These are phyloP conservation scores for Miscanthus sacchariflorus DNA, from an alignment of 202 grass and related monocot species.

Conservation along the genomic window DNA sequence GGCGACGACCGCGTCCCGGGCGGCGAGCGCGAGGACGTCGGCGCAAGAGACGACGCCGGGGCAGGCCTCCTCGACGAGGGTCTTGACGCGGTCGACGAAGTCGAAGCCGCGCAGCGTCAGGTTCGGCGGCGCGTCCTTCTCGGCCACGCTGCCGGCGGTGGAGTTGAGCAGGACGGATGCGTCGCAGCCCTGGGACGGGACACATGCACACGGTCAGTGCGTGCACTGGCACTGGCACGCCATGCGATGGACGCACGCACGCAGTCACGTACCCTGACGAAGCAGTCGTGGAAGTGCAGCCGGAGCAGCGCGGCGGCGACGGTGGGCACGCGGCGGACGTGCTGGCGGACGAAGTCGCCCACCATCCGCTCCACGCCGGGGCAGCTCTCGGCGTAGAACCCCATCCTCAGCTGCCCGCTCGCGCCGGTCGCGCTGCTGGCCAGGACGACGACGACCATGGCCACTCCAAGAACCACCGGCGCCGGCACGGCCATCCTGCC, in stretches of 20 bases:
- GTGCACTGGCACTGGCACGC: background rate
- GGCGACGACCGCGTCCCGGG: constrained; percentile 77
- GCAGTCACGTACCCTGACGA: constrained; percentile 66
- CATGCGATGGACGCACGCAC: too few relatives aligned
- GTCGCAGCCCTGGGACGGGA: constrained; percentile 74
- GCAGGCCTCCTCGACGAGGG: constrained; percentile 74
- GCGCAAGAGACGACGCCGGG: constrained; percentile 92
- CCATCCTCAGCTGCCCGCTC: constrained; percentile 54
- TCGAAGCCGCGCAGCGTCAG: constrained; percentile 87
- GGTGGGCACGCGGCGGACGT: constrained; percentile 77
- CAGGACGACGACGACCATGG: constrained; percentile 14
- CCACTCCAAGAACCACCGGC: background rate
- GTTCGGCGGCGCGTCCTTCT: constrained; percentile 88
- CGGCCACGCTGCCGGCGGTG: constrained; percentile 52
- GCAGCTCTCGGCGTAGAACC: constrained; percentile 79
- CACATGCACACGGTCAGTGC: background rate
- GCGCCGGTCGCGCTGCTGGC: constrained; percentile 20
- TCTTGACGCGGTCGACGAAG: constrained; percentile 77
- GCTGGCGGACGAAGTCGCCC: constrained; percentile 67
- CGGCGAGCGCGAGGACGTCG: constrained; percentile 72
- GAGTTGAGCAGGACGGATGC: constrained; percentile 83
- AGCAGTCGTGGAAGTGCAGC: constrained; percentile 93
- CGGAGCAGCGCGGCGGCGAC: constrained; percentile 80
- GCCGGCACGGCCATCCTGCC: background rate
- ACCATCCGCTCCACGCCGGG: constrained; percentile 76